A percentile compares a stretch with the other conserved stretches of the same genome.
phyloP scores from a whole-genome alignment of 768 basidiomycete genomes.

The Termitomyces sp. region DNA sequence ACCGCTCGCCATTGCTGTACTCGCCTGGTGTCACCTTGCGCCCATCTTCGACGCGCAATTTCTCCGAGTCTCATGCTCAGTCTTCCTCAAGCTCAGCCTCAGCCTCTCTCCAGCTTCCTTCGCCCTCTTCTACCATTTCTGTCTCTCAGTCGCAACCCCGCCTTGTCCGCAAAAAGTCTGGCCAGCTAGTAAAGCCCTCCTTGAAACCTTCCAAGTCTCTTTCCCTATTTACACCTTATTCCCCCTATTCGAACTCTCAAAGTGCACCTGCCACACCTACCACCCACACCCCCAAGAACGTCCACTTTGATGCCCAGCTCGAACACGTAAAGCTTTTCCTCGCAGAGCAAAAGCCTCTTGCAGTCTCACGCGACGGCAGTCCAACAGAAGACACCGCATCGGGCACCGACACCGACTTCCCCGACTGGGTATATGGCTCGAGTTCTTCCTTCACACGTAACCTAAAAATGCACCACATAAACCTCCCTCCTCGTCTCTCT shows the following conservation, averaged over 20 bases:
- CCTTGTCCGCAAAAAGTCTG: slow-evolving; percentile 86
- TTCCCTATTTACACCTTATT: slow-evolving; percentile 43
- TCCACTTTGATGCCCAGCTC: slow-evolving; percentile 89
- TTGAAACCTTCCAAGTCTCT: slow-evolving; percentile 68
- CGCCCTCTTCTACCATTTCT: slow-evolving; percentile 17
- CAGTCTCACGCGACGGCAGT: slow-evolving; percentile 87
- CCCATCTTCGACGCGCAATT: slow-evolving; percentile 21
- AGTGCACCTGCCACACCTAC: slow-evolving; percentile 86
- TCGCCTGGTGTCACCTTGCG: slow-evolving; percentile 35
- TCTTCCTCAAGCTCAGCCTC: slow-evolving; percentile 2
- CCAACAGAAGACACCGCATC: slow-evolving; percentile 77
- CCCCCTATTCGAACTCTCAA: slow-evolving; percentile 35
- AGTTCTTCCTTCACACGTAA: slow-evolving; percentile 26
- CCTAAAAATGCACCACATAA: slow-evolving; percentile 58
- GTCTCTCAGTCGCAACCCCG: slow-evolving; percentile 27
- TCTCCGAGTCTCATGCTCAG: slow-evolving; percentile 27
- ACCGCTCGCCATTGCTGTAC: slow-evolving; percentile 27
- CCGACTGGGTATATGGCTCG: slow-evolving; percentile 57
- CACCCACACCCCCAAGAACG: slow-evolving; percentile 62
- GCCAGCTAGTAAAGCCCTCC: slow-evolving; percentile 88
- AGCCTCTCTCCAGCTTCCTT: slow-evolving; percentile 8
- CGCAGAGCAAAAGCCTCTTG: slow-evolving; percentile 90
- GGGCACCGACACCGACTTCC: slow-evolving; percentile 75
- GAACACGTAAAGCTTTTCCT: slow-evolving; percentile 95
- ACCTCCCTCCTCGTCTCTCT: slow-evolving; percentile 51